phyloP scores from a whole-genome alignment of 352 stramenopile species.

The Pythium utonaiense region DNA sequence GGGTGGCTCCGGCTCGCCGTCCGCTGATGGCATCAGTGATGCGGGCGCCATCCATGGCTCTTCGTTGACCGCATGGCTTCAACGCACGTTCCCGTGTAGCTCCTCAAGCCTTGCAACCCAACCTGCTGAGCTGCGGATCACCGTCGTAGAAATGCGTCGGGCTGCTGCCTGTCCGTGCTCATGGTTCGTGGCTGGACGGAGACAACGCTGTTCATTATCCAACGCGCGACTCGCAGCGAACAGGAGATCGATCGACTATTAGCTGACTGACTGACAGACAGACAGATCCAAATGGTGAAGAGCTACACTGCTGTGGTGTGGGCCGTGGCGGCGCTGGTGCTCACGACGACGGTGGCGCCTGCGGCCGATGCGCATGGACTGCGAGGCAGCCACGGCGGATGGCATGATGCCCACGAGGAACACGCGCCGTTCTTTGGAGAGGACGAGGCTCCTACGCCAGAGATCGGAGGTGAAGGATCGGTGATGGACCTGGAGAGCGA shows the following conservation, averaged over 20 bases:
- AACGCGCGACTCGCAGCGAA: not conserved
- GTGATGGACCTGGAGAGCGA: not conserved
- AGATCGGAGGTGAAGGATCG: not conserved
- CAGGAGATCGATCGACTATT: not conserved
- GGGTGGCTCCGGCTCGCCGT: not conserved
- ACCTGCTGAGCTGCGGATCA: not conserved
- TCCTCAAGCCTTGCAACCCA: too few species aligned
- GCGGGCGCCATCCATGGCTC: not conserved
- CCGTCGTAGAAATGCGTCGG: not conserved
- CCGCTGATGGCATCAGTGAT: too few species aligned
- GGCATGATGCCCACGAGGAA: not conserved
- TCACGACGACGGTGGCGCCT: slow-evolving; percentile 1
- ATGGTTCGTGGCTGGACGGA: not conserved
- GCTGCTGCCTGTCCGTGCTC: not conserved
- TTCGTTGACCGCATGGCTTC: not conserved
- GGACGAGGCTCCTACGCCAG: not conserved
- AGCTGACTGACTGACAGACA: not conserved
- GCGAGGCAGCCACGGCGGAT: not conserved
- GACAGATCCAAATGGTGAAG: not conserved
- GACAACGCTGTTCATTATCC: not conserved
- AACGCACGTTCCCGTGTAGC: not conserved
- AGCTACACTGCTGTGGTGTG: not conserved
- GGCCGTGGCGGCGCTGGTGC: not conserved
- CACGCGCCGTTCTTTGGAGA: not conserved
- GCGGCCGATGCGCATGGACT: not conserved